phyloP scores from a whole-genome alignment of 805 yeast genomes.

The Kodamaea neixiangensis region DNA sequence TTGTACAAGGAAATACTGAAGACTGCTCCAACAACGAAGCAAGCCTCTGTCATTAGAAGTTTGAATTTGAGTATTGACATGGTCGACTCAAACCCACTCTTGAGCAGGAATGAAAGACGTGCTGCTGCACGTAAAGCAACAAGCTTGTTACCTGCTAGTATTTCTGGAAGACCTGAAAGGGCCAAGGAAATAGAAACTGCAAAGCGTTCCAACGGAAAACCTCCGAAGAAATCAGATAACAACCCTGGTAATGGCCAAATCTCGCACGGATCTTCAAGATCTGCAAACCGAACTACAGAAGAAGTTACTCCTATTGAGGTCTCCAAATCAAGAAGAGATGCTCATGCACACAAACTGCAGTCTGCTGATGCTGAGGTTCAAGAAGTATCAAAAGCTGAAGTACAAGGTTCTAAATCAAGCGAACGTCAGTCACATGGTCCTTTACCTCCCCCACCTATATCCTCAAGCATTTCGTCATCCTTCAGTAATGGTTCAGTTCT shows the following conservation, averaged over 20 bases:
- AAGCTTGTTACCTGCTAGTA: not conserved
- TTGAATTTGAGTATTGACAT: constrained; percentile 23
- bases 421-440: not conserved
- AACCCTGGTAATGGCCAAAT: not conserved
- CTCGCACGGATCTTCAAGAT: not conserved
- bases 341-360: not conserved
- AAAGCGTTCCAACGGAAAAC: constrained; percentile 5
- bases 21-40: not conserved
- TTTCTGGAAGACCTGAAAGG: constrained; percentile 3
- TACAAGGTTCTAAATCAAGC: not conserved
- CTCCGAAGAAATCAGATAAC: constrained; percentile 7
- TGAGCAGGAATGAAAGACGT: constrained; percentile 6
- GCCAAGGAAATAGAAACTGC: not conserved
- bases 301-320: not conserved
- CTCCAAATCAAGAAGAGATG: not conserved
- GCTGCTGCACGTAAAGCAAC: constrained; percentile 14
- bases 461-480: not conserved
- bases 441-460: not conserved
- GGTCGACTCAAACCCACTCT: constrained; percentile 20
- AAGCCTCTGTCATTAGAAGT: constrained; percentile 2
- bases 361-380: not conserved
- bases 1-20: constrained; percentile 23
- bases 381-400: not conserved
- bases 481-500: not conserved
- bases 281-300: not conserved